Evolutionary conservation across 371 early-diverging fungal species (phyloP).

Genomic region (Mortierella sp.): DNA sequence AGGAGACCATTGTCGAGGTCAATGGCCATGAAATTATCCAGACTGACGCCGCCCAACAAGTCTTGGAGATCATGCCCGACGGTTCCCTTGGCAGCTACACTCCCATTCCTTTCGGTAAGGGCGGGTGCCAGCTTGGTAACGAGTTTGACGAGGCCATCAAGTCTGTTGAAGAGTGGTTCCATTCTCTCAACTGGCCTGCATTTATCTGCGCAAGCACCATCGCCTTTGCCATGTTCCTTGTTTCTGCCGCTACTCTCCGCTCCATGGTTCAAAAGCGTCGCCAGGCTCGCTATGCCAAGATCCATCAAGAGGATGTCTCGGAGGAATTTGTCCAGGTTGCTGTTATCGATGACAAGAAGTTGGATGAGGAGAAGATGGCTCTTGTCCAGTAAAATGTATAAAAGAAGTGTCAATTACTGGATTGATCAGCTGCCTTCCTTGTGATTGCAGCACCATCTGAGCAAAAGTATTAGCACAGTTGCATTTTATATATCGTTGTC

Average conservation of each 20-base stretch:
- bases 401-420: neutral
- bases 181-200: constrained; percentile 43
- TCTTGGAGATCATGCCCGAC: constrained; percentile 72
- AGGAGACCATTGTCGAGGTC: constrained; percentile 75
- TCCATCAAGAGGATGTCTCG: constrained; percentile 36
- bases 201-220: constrained; percentile 18
- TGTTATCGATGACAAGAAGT: constrained; percentile 46
- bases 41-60: constrained; percentile 76
- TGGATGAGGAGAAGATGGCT: constrained; percentile 43
- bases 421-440: neutral
- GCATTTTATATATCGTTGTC: constrained; percentile 7
- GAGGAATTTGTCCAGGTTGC: constrained; percentile 49
- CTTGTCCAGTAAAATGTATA: constrained; percentile 11
- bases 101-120: constrained; percentile 30
- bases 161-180: constrained; percentile 36
- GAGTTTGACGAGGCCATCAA: constrained; percentile 30
- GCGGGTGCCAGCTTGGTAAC: constrained; percentile 14
- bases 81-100: constrained; percentile 65
- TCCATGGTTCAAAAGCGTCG: constrained; percentile 40
- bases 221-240: constrained; percentile 21
- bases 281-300: constrained; percentile 41
- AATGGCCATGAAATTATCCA: constrained; percentile 78
- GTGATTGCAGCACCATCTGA: neutral
- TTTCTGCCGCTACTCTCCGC: constrained; percentile 35
- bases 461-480: neutral